Evolutionary conservation across 208 protist species (phyloP), one percentile per base, ranked within the genome.

Genomic region (Leishmania braziliensis): DNA sequence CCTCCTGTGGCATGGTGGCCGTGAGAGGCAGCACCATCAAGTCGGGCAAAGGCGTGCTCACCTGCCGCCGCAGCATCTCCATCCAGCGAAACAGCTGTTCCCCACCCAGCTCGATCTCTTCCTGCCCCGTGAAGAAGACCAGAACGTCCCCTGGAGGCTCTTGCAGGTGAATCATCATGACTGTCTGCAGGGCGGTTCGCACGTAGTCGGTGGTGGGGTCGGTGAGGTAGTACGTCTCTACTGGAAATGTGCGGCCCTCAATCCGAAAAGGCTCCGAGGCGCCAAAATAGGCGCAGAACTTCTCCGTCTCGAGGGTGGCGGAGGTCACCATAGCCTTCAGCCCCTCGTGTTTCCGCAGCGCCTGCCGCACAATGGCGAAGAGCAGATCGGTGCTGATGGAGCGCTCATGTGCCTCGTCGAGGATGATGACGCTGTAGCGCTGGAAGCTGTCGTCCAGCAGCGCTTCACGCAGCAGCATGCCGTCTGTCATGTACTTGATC

Each of bases 321-420:
- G 98, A 99, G 5, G 99, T 99, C 77, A 99, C 95, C 86, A 99
- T 98, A 29, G 99, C 96, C 87, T 99, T 99, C 43, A 99, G 90
- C 48, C 96, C 93, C 9, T 91, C 90, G 68, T 98, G 90, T 88
- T 95, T 95, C 56, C 88, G 84, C 71, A 95, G 85, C n/a, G 95
- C 88, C 50, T 97, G 92, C 92, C 99, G 99, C 29, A 99, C 92
- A 79, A 99, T 94, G 36, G 97, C 99, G 89, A 99, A 99, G 29
- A 99, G 89, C 5, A 99, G 95, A 88, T 99, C 99, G 1, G 99
- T 99, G 88, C 99, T 96, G 78, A 99, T 98, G 33, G 99, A 99
- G 29, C 99, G 90, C 92, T 99, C 99, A 86, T 99, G 99, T 0
- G 99, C 99, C 91, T 99, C 99, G 89, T 99, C 99, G 8, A 99